Evolutionary conservation across 2,329 filamentous ascomycete species (phyloP).

Genomic region (Colletotrichum sidae): DNA sequence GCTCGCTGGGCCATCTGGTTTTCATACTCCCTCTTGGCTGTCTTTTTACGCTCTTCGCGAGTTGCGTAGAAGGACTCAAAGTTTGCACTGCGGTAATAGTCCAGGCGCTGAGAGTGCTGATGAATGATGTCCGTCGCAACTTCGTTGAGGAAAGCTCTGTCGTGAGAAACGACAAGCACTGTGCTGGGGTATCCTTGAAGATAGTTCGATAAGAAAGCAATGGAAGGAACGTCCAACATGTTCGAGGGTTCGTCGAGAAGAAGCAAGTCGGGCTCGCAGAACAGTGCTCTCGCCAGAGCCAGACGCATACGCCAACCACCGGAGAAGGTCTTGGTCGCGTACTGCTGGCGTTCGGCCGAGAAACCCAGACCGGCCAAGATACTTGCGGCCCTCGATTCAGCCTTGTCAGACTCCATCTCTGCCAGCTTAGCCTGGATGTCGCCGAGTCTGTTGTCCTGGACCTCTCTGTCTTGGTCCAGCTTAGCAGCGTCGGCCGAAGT

Average conservation of each 20-base stretch:
- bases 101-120: constrained; percentile 94
- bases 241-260: constrained; percentile 99
- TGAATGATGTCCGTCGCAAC: constrained; percentile 99
- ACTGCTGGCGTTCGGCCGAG: constrained; percentile 91
- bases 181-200: constrained; percentile 95
- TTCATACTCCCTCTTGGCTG: constrained; percentile 96
- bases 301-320: constrained; percentile 99
- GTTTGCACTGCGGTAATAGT: constrained; percentile 98
- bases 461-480: constrained; percentile 88
- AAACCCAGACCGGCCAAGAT: constrained; percentile 98
- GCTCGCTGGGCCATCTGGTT: constrained; percentile 96
- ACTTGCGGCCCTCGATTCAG: constrained; percentile 92
- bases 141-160: constrained; percentile 98
- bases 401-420: constrained; percentile 99
- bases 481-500: constrained; percentile 89
- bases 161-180: constrained; percentile 96
- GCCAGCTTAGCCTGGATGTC: constrained; percentile 92
- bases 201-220: constrained; percentile 97
- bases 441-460: constrained; percentile 87
- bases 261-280: constrained; percentile 96
- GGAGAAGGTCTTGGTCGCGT: constrained; percentile 96
- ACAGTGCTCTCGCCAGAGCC: constrained; percentile 91
- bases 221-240: constrained; percentile 99
- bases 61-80: constrained; percentile 98
- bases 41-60: constrained; percentile 96